Evolutionary conservation across 75 land plant genomes (phyloP).

Genomic region (Pinus albicaulis): DNA sequence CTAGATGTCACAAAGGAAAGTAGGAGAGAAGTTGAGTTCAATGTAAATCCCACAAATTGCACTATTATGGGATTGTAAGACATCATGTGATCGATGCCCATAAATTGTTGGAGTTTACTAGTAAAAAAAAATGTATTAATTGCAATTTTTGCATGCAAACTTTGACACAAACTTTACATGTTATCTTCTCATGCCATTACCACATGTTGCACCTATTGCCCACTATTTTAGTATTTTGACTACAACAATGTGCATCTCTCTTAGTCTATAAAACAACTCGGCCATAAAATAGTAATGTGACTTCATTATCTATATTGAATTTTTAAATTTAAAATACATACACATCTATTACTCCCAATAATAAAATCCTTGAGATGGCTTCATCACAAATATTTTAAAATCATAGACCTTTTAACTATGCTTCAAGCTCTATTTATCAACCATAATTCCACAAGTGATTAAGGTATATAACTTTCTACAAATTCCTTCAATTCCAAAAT

Average conservation of each 20-base stretch:
- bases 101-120: slow-evolving; percentile 56
- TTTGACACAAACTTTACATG: too few relatives aligned
- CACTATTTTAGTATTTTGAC: too few relatives aligned
- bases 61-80: slow-evolving; percentile 93
- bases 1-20: background rate
- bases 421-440: slow-evolving; percentile 25
- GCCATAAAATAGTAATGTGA: too few relatives aligned
- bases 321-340: too few relatives aligned
- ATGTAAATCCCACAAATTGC: slow-evolving; percentile 58
- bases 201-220: too few relatives aligned
- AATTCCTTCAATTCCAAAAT: slow-evolving; percentile 67
- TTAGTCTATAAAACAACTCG: too few relatives aligned
- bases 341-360: too few relatives aligned
- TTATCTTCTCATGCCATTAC: too few relatives aligned
- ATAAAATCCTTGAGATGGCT: slow-evolving; percentile 34
- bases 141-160: too few relatives aligned
- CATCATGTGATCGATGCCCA: slow-evolving; percentile 93
- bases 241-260: background rate
- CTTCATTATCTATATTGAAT: too few relatives aligned
- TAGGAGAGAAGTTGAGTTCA: background rate
- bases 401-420: slow-evolving; percentile 61
- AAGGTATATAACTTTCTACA: slow-evolving; percentile 62
- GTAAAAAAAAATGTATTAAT: too few relatives aligned
- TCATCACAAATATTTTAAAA: slow-evolving; percentile 66
- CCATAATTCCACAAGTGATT: slow-evolving; percentile 48